phyloP scores from a whole-genome alignment of 2,329 filamentous ascomycete genomes.

The Penicillium psychrosexuale region DNA sequence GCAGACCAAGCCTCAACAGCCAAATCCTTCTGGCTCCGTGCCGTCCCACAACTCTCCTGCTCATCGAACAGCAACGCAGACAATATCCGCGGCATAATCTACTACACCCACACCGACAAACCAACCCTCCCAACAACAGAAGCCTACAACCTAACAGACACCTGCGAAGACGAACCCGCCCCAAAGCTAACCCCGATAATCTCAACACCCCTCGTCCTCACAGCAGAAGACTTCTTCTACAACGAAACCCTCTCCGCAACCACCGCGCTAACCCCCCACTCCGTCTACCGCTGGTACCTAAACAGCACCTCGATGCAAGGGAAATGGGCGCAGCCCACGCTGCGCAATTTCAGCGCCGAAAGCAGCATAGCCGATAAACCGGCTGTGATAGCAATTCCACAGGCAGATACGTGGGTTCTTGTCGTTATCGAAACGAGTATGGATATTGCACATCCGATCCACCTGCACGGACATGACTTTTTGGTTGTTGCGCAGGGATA shows the following conservation, averaged over 20 bases:
- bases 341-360: not conserved
- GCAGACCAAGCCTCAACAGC: too few relatives aligned
- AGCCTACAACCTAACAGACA: not conserved
- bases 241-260: not conserved
- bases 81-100: not conserved
- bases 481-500: not conserved
- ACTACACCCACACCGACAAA: not conserved
- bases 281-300: not conserved
- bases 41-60: not conserved
- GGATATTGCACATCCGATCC: conserved; percentile 6
- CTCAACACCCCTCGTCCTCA: not conserved
- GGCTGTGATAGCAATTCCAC: not conserved
- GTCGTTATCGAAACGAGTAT: conserved; percentile 8
- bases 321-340: not conserved
- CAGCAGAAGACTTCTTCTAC: not conserved
- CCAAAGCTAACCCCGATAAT: too few relatives aligned
- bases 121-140: not conserved
- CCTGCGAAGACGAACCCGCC: not conserved
- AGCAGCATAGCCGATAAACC: not conserved
- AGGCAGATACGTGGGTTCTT: not conserved
- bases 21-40: too few relatives aligned
- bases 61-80: not conserved
- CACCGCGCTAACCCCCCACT: not conserved
- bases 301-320: not conserved
- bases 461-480: conserved; percentile 12